Evolutionary conservation across 176 grass and related monocot species (phyloP).

Genomic region (Ensete glaucum): DNA sequence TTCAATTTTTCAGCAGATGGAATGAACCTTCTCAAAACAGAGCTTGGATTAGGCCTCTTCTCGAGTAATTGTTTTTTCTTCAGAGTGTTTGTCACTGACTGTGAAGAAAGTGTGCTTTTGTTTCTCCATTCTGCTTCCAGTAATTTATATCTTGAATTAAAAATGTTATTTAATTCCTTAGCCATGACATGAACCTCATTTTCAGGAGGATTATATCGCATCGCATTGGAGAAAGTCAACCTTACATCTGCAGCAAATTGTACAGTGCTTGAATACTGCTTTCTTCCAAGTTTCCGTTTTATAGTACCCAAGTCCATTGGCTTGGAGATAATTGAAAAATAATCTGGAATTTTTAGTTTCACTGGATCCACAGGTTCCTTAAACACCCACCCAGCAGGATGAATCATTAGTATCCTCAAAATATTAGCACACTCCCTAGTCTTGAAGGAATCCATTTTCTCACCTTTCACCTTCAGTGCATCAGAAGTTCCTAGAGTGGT

Average conservation of each 20-base stretch:
- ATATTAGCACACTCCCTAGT: conserved; percentile 43
- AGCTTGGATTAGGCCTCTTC: background rate
- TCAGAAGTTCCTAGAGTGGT: background rate
- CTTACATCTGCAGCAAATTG: conserved; percentile 70
- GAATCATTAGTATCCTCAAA: conserved; percentile 60
- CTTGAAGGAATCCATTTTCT: conserved; percentile 47
- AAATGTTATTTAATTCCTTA: conserved; percentile 47
- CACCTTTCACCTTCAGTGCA: conserved; percentile 20
- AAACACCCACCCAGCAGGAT: conserved; percentile 61
- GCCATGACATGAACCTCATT: conserved; percentile 76
- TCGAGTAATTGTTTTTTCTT: conserved; percentile 15
- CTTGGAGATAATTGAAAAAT: conserved; percentile 59
- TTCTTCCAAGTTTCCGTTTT: conserved; percentile 51
- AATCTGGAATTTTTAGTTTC: conserved; percentile 63
- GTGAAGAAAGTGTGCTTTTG: conserved; percentile 11
- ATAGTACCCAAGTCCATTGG: conserved; percentile 85
- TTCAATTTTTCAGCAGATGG: conserved; percentile 9
- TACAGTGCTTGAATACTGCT: conserved; percentile 30
- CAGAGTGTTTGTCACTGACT: conserved; percentile 15
- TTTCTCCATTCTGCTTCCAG: conserved; percentile 47
- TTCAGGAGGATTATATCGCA: conserved; percentile 71
- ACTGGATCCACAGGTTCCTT: conserved; percentile 65
- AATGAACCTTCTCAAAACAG: background rate
- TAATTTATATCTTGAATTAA: conserved; percentile 51
- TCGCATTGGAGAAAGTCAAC: conserved; percentile 80